Conservation (phyloP, 148 eudicot species). For the Nyssa sinensis region DNA sequence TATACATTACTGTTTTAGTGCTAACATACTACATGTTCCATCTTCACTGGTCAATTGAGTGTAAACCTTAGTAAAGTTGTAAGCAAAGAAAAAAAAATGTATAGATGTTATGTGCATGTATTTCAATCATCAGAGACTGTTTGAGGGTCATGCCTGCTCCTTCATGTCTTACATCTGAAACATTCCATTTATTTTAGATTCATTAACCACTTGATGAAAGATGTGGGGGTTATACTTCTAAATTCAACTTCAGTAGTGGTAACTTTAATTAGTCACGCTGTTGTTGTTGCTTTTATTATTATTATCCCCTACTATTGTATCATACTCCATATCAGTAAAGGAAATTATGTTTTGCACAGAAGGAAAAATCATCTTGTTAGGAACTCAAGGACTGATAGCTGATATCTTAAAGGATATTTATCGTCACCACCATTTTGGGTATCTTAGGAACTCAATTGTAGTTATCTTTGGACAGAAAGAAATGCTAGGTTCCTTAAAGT, state of each 20-base stretch:
- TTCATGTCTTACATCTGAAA: neutral
- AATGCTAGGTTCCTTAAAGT: too few relatives aligned
- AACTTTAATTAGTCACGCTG: neutral
- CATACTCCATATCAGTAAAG: too few relatives aligned
- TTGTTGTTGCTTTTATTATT: too few relatives aligned
- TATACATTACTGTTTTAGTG: neutral
- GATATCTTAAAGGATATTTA: too few relatives aligned
- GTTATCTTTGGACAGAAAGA: too few relatives aligned
- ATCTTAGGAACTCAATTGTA: too few relatives aligned
- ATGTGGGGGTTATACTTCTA: neutral
- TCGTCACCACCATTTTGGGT: too few relatives aligned
- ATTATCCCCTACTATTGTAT: too few relatives aligned
- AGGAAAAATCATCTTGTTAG: too few relatives aligned
- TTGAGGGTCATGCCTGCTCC: neutral
- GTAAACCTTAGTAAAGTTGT: neutral
- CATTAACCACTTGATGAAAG: neutral
- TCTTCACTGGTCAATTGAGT: neutral
- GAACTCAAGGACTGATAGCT: too few relatives aligned
- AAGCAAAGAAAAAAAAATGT: neutral
- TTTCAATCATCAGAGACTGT: neutral
- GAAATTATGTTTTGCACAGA: too few relatives aligned
- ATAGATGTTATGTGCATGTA: neutral
- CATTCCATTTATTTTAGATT: neutral
- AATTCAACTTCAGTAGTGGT: neutral
- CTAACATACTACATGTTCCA: neutral